Conservation (phyloP, 441 rosid species). For the Pelargonium australe region DNA sequence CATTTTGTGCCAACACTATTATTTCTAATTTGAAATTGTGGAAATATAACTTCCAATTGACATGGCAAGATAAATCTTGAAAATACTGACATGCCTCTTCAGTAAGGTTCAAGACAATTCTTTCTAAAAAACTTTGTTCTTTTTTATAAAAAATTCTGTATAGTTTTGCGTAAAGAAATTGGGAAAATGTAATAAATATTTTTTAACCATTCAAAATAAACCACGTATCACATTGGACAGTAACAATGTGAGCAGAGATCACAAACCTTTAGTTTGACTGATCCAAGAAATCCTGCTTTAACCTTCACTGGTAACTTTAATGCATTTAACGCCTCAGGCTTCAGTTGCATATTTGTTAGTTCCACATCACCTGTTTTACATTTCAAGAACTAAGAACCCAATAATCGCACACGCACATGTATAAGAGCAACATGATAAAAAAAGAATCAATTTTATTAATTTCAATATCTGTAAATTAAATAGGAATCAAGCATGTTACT, state of each 20-base stretch:
- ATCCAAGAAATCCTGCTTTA: conserved; percentile 99
- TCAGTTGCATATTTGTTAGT: conserved; percentile 92
- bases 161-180: not conserved
- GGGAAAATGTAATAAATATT: not conserved
- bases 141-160: not conserved
- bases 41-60: too few relatives aligned
- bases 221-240: not conserved
- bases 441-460: not conserved
- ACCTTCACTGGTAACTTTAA: conserved; percentile 92
- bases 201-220: not conserved
- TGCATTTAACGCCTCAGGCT: conserved; percentile 98
- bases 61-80: not conserved
- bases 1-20: too few relatives aligned
- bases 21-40: too few relatives aligned
- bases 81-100: not conserved
- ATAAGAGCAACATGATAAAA: not conserved
- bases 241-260: not conserved
- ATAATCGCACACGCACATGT: not conserved
- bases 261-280: conserved; percentile 86
- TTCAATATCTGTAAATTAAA: not conserved
- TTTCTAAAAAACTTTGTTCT: not conserved
- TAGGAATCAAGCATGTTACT: too few relatives aligned
- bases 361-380: conserved; percentile 73
- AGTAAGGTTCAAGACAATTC: not conserved
- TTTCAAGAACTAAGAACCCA: conserved; percentile 17